Evolutionary conservation across 805 yeast species (phyloP), one percentile per base, ranked within the genome.

Genomic region (Schizosaccharomyces osmophilus): DNA sequence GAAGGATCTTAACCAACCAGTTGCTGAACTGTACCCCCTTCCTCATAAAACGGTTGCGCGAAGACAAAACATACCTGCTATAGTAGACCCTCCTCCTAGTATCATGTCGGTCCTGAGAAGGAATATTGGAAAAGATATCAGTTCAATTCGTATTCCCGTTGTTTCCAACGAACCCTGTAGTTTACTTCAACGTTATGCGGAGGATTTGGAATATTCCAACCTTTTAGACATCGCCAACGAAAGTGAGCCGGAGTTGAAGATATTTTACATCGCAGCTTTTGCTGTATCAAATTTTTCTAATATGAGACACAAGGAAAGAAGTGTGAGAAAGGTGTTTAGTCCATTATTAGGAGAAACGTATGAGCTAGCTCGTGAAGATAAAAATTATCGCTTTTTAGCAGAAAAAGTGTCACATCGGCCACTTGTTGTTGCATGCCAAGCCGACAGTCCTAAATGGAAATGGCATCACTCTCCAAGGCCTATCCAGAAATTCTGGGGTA

Each of bases 361-460:
- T 70, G 98, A 93, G 71, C 74, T 87, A 55, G 93, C 87, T 1
- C 78, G 95, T 51, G 95, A 87, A 64, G 95, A 87, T 67, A 72
- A 78, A 60, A 89, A 89, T 0, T 77, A 83, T 65, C 74, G 97
- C 66, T 70, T 85, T 54, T 66, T 93, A 4, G 77, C 87, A 19
- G 98, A 93, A 69, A 93, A 93, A 69, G 95, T 93, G 22, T 72
- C 80, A 39, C 98, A 93, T 68, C 79, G 86, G 62, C 98, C 98
- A 1, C 82, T 83, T 17, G 80, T 89, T 1, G 81, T 88, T 73
- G 96, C 97, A 0, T 75, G 83, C 26, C 82, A 80, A 69, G 85
- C 81, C 4, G 96, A 90, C 63, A 77, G 85, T 29, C 70, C 73
- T 6, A 72, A 77, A 29, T 93, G 97, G 97, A 67, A 73, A 1